Base-by-base conservation (phyloP, 441 rosid genomes). In the Breynia disticha region DNA sequence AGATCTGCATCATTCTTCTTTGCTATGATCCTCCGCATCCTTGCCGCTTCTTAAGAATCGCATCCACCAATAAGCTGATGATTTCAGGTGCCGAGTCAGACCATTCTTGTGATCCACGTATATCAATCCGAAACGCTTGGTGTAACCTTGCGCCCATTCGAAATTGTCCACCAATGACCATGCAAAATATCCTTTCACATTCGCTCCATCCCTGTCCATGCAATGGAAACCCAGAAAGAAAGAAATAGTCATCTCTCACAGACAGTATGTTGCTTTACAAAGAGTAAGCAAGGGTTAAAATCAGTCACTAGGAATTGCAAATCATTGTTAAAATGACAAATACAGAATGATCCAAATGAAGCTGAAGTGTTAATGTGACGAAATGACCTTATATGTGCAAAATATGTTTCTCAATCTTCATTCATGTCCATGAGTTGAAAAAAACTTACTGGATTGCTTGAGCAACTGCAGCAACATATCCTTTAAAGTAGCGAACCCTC, bases 151-250 rank as follows among this genome's bases (percentile, higher is more conserved):
- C 7, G 81, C 84, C 97, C 97, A 84, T 62, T 90, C 96, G 45
- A 89, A 86, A 71, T 86, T 86, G 73, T 89, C 97, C 67, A 86
- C 10, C 54, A 89, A 68, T 12, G 96, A 84, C 96, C 97, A 87
- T 0, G 88, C 96, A 28, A 85, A 90, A 67, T 90, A 79, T 61
- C 97, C 96, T 70, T 83, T 80, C 72, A 85, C 84, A 57, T 87
- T 80, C 9, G 54, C 90, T 61, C 93, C 96, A 16, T 87, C 96
- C 65, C 96, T 84, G 81, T 57, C 24, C 32, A 59, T 38, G 16
- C 10, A 19, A 22, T 19, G 21, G 24, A 50, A 20, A 12, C 35
- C 9, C 35, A 35, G 11, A 52, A 35, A 16, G 16, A 52, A 8
- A 14, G 17, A 41, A n/a, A 4, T n/a, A 28, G 35, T 28, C 1